Conservation (phyloP, 441 rosid species). For the Euphorbia celastroides region DNA sequence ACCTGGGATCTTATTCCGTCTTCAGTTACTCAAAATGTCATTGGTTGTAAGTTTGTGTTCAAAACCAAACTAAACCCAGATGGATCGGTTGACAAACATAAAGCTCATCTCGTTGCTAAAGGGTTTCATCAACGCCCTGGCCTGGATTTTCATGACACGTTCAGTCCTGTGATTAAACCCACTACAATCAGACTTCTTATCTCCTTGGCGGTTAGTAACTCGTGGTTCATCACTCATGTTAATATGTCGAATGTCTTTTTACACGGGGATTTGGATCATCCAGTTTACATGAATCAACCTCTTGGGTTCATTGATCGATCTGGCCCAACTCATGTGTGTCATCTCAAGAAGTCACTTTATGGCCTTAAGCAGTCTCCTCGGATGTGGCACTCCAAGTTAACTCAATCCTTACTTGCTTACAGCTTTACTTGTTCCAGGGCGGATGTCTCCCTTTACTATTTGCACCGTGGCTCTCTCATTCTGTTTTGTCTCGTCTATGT, state of each 20-base stretch:
- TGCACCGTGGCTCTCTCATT: not conserved
- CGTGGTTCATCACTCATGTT: not conserved
- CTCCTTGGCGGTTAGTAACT: not conserved
- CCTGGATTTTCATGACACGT: not conserved
- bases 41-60: not conserved
- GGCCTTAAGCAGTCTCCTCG: too few species aligned
- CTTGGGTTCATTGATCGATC: not conserved
- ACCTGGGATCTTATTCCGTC: not conserved
- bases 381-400: not conserved
- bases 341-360: not conserved
- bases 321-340: not conserved
- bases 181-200: not conserved
- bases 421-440: not conserved
- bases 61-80: not conserved
- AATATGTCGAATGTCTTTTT: not conserved
- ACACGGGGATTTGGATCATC: not conserved
- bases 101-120: not conserved
- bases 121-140: not conserved
- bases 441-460: not conserved
- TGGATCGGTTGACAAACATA: too few species aligned
- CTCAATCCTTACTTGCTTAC: not conserved
- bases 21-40: not conserved
- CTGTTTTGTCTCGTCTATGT: too few species aligned
- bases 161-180: not conserved
- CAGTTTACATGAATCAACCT: not conserved